A percentile compares a stretch with the other conserved stretches of the same genome.
These are phyloP conservation scores for Scenedesmus sp. DNA, from an alignment of 163 green algal species.

Conservation along the genomic window DNA sequence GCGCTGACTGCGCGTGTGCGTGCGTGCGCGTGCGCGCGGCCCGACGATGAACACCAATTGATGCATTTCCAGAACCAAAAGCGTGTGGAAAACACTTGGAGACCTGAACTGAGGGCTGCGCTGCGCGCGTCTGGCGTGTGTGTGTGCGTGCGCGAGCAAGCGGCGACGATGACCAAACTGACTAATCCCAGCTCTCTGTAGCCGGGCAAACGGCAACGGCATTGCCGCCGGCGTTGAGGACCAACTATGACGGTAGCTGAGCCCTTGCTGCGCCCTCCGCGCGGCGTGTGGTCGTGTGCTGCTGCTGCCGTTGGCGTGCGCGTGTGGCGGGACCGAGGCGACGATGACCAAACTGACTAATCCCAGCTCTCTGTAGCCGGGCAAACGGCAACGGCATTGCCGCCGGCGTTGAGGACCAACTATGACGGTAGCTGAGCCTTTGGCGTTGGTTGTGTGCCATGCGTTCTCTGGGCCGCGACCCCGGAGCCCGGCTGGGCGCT, in stretches of 20 bases:
- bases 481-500: too few species aligned
- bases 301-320: background rate
- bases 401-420: conserved; percentile 26
- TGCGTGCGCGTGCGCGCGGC: background rate
- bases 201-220: conserved; percentile 20
- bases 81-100: conserved; percentile 40
- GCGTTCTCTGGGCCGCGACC: background rate
- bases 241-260: conserved; percentile 46
- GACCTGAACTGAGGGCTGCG: conserved; percentile 48
- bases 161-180: conserved; percentile 31
- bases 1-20: too few species aligned
- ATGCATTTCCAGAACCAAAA: conserved; percentile 35
- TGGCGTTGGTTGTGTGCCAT: too few species aligned
- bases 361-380: conserved; percentile 39
- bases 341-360: conserved; percentile 39
- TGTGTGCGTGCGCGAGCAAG: background rate
- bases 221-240: conserved; percentile 24
- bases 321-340: conserved; percentile 5
- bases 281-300: background rate
- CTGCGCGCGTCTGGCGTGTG: background rate
- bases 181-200: conserved; percentile 44
- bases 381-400: conserved; percentile 16
- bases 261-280: too few species aligned
- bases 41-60: conserved; percentile 35
- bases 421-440: conserved; percentile 47